Evolutionary conservation across 2,329 filamentous ascomycete genomes (phyloP).

Genomic region (Fusarium graminum): DNA sequence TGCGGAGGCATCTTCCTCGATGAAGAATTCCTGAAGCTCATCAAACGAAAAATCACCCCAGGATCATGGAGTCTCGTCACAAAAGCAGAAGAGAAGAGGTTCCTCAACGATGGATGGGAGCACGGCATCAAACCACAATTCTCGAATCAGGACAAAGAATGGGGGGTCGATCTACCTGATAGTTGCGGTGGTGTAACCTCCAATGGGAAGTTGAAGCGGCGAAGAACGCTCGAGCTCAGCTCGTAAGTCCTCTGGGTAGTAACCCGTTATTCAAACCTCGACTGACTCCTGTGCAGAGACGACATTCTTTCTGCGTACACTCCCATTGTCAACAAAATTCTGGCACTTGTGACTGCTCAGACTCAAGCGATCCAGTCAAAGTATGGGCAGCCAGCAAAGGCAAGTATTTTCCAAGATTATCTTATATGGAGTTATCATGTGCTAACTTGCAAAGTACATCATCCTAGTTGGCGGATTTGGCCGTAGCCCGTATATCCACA

Average conservation of each 20-base stretch:
- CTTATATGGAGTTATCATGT: accelerated
- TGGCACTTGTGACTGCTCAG: slow-evolving; percentile 47
- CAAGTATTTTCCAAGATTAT: slow-evolving; percentile 8
- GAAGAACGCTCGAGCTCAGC: slow-evolving; percentile 13
- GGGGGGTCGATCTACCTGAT: slow-evolving; percentile 40
- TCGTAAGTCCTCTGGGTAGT: slow-evolving; percentile 12
- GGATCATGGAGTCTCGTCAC: slow-evolving; percentile 15
- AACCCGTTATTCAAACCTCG: too few relatives aligned
- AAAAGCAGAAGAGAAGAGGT: not conserved
- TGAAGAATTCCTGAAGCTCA: slow-evolving; percentile 51
- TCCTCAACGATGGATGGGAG: slow-evolving; percentile 51
- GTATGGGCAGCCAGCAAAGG: slow-evolving; percentile 44
- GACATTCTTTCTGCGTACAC: slow-evolving; percentile 47
- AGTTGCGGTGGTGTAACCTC: not conserved
- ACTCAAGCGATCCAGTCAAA: slow-evolving; percentile 32
- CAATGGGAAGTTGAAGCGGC: slow-evolving; percentile 4
- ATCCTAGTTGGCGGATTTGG: slow-evolving; percentile 58
- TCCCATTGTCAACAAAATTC: slow-evolving; percentile 40
- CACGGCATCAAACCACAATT: slow-evolving; percentile 50
- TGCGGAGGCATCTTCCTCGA: slow-evolving; percentile 59
- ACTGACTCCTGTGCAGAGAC: not conserved
- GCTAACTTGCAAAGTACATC: slow-evolving; percentile 49
- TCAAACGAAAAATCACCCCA: slow-evolving; percentile 43
- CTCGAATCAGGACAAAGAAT: slow-evolving; percentile 20
- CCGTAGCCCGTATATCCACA: slow-evolving; percentile 48